A percentile compares a stretch with the other conserved stretches of the same genome.
phyloP scores from a whole-genome alignment of 1,139 yeast species.

The Diutina neorugosa region DNA sequence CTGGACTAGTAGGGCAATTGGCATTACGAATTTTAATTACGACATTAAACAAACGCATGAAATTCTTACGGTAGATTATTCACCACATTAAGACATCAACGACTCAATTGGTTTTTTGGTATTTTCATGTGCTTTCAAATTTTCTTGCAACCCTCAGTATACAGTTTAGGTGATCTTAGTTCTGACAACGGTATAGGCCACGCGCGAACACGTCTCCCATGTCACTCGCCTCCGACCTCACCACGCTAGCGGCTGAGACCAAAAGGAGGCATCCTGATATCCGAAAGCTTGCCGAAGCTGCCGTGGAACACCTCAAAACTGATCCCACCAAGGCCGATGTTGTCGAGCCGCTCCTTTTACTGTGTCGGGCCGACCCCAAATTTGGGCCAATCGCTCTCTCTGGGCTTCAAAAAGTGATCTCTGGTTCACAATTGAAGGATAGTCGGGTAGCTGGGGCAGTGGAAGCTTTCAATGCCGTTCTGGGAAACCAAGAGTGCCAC shows the following conservation, averaged over 20 bases:
- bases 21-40: neutral
- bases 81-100: neutral
- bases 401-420: conserved; percentile 47
- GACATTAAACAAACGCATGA: neutral
- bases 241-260: conserved; percentile 51
- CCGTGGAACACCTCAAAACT: conserved; percentile 36
- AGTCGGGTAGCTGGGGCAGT: conserved; percentile 22
- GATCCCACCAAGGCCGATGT: conserved; percentile 11
- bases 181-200: neutral
- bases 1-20: neutral
- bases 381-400: conserved; percentile 62
- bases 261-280: conserved; percentile 60
- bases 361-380: conserved; percentile 67
- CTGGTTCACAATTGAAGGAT: neutral
- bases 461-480: conserved; percentile 50
- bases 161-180: neutral
- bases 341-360: conserved; percentile 52
- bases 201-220: neutral
- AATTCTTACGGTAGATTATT: neutral
- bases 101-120: neutral
- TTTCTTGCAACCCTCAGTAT: neutral
- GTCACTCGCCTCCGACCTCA: conserved; percentile 34
- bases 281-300: conserved; percentile 51
- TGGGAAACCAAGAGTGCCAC: conserved; percentile 69
- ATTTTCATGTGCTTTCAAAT: neutral